Evolutionary conservation across 345 rosid genomes (phyloP).

Genomic region (Syzygium oleosum): DNA sequence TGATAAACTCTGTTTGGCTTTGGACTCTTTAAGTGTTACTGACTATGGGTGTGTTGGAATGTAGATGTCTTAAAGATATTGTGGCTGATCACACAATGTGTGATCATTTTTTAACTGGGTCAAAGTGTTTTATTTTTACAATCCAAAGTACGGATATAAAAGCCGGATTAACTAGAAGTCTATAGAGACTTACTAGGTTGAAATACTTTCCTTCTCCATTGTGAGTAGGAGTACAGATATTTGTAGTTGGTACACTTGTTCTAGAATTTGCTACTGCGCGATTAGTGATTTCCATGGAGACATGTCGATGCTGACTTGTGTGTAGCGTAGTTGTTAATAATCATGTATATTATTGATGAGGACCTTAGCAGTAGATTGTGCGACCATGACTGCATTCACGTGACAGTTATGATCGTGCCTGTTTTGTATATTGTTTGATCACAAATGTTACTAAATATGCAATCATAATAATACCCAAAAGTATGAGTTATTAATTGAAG

Average conservation of each 20-base stretch:
- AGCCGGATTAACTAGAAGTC: not conserved
- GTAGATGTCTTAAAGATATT: not conserved
- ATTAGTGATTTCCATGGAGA: not conserved
- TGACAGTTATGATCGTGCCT: not conserved
- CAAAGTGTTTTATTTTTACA: not conserved
- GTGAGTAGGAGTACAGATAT: not conserved
- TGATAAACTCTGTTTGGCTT: not conserved
- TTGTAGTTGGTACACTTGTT: not conserved
- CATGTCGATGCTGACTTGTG: not conserved
- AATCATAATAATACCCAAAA: not conserved
- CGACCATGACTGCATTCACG: not conserved
- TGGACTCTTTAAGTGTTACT: not conserved
- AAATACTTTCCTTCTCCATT: not conserved
- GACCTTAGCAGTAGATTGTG: not conserved
- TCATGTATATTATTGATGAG: not conserved
- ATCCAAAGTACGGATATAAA: not conserved
- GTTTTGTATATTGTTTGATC: not conserved
- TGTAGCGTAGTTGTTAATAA: not conserved
- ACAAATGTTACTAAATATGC: not conserved
- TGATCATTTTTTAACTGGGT: not conserved
- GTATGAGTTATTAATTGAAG: not conserved
- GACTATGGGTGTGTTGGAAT: not conserved
- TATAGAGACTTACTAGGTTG: not conserved
- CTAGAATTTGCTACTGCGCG: not conserved
- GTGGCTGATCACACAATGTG: not conserved